A percentile compares a stretch with the other conserved stretches of the same genome.
phyloP scores from a whole-genome alignment of 2,329 filamentous ascomycete genomes.

The Penicillium hordei region DNA sequence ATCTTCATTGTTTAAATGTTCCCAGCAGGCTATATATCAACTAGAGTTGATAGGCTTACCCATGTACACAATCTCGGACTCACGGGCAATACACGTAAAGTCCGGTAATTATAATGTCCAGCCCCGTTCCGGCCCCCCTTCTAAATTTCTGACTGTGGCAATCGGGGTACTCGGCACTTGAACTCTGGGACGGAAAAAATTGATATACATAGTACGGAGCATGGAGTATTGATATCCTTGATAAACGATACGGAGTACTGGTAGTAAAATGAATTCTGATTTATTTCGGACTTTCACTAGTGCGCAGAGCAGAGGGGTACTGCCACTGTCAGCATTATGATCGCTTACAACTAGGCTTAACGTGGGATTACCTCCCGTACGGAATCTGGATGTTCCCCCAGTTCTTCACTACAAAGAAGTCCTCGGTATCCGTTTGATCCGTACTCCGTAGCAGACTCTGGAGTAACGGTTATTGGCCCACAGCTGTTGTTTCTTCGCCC shows the following conservation, averaged over 20 bases:
- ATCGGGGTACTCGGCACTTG: conserved; percentile 13
- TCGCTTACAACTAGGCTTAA: not conserved
- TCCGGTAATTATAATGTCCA: conserved; percentile 19
- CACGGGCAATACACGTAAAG: conserved; percentile 9
- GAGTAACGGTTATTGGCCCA: conserved; percentile 10
- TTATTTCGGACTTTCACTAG: not conserved
- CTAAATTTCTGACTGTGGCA: conserved; percentile 27
- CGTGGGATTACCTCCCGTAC: not conserved
- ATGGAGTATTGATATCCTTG: not conserved
- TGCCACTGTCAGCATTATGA: conserved; percentile 2
- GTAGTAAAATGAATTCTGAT: not conserved
- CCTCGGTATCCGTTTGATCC: conserved; percentile 2
- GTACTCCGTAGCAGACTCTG: conserved; percentile 1
- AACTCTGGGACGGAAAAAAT: not conserved
- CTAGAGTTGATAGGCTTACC: not conserved
- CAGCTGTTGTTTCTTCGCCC: not conserved
- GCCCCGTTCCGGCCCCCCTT: conserved; percentile 13
- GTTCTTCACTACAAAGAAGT: not conserved
- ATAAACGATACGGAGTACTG: not conserved
- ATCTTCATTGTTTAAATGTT: not conserved
- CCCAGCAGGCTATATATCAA: not conserved
- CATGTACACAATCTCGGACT: not conserved
- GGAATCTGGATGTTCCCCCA: not conserved
- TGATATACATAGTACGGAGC: not conserved
- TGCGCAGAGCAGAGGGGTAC: not conserved